A percentile compares a stretch with the other conserved stretches of the same genome.
phyloP scores from a whole-genome alignment of 371 early-diverging fungal species.

The Saksenaea oblongispora region DNA sequence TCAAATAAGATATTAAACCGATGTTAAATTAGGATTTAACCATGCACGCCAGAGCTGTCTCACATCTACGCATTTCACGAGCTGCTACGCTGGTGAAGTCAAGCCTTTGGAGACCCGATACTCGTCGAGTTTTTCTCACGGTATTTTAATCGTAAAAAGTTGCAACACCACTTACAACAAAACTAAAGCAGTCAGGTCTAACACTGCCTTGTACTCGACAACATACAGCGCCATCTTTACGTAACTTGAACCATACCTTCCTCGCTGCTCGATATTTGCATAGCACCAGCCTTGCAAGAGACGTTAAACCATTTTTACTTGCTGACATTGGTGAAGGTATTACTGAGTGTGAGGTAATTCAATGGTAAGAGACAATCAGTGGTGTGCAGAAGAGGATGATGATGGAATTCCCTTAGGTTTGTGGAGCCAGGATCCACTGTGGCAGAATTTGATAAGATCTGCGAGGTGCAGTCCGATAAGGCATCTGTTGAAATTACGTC shows the following conservation, averaged over 20 bases:
- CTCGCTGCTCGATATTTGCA: not conserved
- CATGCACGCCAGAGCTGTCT: not conserved
- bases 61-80: constrained; percentile 1
- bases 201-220: not conserved
- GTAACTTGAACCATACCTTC: not conserved
- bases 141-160: not conserved
- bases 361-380: constrained; percentile 67
- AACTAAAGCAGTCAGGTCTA: not conserved
- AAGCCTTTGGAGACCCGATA: not conserved
- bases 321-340: constrained; percentile 97
- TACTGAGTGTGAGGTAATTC: constrained; percentile 91
- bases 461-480: constrained; percentile 95
- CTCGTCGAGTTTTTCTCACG: constrained; percentile 1
- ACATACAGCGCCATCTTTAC: not conserved
- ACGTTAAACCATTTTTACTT: constrained; percentile 69
- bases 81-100: not conserved
- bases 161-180: not conserved
- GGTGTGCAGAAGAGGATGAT: not conserved
- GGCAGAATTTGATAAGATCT: constrained; percentile 85
- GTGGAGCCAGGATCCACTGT: constrained; percentile 84
- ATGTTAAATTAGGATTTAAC: not conserved
- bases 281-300: constrained; percentile 9
- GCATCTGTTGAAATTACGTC: constrained; percentile 96
- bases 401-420: constrained; percentile 52
- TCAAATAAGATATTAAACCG: not conserved